Base-by-base conservation (phyloP, 176 grass and related monocot species). In the Oryza glumipatula region DNA sequence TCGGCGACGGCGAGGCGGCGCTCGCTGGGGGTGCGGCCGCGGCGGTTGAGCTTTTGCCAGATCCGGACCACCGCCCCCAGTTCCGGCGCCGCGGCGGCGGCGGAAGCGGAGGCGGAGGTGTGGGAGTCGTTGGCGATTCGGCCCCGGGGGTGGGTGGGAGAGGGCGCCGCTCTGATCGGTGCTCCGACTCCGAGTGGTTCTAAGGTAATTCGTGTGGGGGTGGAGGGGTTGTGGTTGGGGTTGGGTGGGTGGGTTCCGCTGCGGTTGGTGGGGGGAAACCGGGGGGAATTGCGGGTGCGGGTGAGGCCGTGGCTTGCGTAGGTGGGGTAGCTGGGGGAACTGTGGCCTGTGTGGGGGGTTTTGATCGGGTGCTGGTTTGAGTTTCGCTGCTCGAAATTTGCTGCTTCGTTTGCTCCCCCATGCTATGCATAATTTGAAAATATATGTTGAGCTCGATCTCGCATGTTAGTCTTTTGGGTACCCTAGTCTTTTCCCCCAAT, bases 171-270 rank as follows among this genome's bases (percentile, higher is more conserved):
- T 58, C 51, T 14, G 52, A 49, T 41, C 39, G 7, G 19, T 12
- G 11, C 2, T 44, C 43, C 39, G 1, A 41, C 0, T 32, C 30
- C 30, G 39, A 13, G 72, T n/a, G 17, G 77, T 77, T 77, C 44
- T 0, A 44, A 86, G 88, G 88, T 89, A 77, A 82, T 77, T 82
- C 10, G 35, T 15, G 16, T 19, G 51, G 51, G 51, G 39, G 39
- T 41, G 39, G 5, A 38, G 4, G 36, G 35, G 35, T 36, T 36
- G 38, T 7, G 39, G 39, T 54, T 15, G 49, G 49, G 49, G 49
- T 4, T 14, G 49, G 49, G 15, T 4, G 11, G 22, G 52, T 64
- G 12, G 32, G 26, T 7, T 11, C 23, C 54, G 75, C n/a, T 56
- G 68, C 44, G 26, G 28, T 82, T 9, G 73, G 26, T 73, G 12